These are phyloP conservation scores for Akanthomyces dipterigenus DNA, from an alignment of 2,329 filamentous ascomycete genomes.

Conservation along the genomic window DNA sequence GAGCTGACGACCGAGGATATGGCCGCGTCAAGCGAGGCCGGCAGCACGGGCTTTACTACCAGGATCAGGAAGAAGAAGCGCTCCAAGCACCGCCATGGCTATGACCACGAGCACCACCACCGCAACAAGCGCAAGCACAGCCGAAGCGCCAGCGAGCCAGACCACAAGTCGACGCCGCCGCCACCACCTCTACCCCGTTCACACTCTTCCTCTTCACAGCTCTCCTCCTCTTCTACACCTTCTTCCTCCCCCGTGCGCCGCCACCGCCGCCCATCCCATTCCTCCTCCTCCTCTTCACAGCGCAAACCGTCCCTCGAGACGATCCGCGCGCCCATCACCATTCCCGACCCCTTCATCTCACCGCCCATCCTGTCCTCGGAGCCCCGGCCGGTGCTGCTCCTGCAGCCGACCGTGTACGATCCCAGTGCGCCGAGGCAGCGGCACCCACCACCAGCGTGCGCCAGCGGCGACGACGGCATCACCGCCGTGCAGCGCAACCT, in stretches of 20 bases:
- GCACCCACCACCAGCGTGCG: constrained; percentile 4
- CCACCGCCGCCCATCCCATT: neutral
- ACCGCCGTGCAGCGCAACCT: constrained; percentile 53
- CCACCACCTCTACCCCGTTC: constrained; percentile 11
- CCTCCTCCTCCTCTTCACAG: constrained; percentile 15
- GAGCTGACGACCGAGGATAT: constrained; percentile 26
- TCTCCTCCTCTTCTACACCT: neutral
- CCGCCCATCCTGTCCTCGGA: constrained; percentile 43
- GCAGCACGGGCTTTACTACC: constrained; percentile 33
- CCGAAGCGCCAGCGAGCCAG: constrained; percentile 19
- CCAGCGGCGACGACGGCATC: constrained; percentile 36
- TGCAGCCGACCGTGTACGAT: constrained; percentile 53
- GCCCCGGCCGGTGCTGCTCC: constrained; percentile 46
- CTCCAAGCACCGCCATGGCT: constrained; percentile 28
- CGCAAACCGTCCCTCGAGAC: constrained; percentile 20
- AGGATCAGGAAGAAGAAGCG: constrained; percentile 42
- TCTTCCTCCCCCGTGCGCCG: constrained; percentile 14
- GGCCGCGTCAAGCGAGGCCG: constrained; percentile 23
- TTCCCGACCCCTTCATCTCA: constrained; percentile 35
- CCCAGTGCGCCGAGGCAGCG: constrained; percentile 24
- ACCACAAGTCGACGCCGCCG: constrained; percentile 14
- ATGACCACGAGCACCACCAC: constrained; percentile 19
- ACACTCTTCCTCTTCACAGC: constrained; percentile 14
- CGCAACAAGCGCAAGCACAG: constrained; percentile 23
- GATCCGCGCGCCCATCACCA: constrained; percentile 21